These are phyloP conservation scores for Candida ovalis DNA, from an alignment of 805 yeast genomes.

Conservation along the genomic window DNA sequence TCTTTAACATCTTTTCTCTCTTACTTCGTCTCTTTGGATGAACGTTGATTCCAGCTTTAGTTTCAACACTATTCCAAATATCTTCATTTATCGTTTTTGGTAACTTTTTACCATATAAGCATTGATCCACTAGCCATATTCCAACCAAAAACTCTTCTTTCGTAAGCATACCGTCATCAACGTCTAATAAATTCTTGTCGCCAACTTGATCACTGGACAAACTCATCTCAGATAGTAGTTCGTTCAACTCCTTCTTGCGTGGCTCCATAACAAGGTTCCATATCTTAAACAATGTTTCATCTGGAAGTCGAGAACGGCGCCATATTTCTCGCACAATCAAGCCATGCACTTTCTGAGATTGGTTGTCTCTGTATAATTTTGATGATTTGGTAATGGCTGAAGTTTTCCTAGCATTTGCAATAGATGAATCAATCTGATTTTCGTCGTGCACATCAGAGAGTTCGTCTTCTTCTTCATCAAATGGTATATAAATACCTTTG, in stretches of 20 bases:
- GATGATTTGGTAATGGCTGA: neutral
- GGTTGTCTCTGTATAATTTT: conserved; percentile 3
- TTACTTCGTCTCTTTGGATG: conserved; percentile 15
- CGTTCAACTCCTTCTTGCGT: conserved; percentile 43
- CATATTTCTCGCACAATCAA: conserved; percentile 74
- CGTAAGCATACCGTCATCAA: conserved; percentile 71
- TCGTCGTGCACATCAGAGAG: neutral
- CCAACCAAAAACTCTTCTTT: conserved; percentile 89
- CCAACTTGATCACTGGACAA: neutral
- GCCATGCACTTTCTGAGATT: conserved; percentile 41
- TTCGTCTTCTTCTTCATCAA: conserved; percentile 9
- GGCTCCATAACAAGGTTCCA: conserved; percentile 67
- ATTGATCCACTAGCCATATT: conserved; percentile 96
- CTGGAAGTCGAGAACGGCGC: conserved; percentile 71
- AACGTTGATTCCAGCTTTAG: conserved; percentile 19
- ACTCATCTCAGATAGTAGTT: neutral
- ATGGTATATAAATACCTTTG: conserved; percentile 53
- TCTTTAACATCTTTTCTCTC: conserved; percentile 20
- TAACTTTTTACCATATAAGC: conserved; percentile 86
- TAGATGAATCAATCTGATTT: neutral
- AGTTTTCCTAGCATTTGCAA: neutral
- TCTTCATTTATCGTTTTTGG: conserved; percentile 64
- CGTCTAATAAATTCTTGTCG: conserved; percentile 46
- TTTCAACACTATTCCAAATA: conserved; percentile 78
- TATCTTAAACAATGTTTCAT: conserved; percentile 54